Evolutionary conservation across 805 yeast genomes (phyloP).

Genomic region (Lipomyces japonicus): DNA sequence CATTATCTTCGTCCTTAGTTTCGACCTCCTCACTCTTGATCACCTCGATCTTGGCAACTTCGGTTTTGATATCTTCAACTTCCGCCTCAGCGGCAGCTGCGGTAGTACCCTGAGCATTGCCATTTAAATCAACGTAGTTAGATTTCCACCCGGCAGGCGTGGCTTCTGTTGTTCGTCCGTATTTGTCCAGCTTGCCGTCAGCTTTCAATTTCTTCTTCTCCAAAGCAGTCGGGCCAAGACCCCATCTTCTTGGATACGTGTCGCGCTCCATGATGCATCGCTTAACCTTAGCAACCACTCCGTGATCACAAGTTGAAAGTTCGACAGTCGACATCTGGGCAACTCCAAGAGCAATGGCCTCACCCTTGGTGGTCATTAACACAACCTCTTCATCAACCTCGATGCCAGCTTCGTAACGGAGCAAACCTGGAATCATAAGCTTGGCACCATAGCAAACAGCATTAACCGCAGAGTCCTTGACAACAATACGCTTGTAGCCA

Average conservation of each 20-base stretch:
- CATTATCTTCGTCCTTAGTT: conserved; percentile 39
- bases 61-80: conserved; percentile 35
- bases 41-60: conserved; percentile 59
- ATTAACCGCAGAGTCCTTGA: conserved; percentile 90
- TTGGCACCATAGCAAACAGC: conserved; percentile 99
- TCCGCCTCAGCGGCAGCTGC: conserved; percentile 32
- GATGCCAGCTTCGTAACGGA: conserved; percentile 96
- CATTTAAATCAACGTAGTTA: conserved; percentile 56
- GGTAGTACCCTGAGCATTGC: conserved; percentile 51
- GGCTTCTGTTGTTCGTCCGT: conserved; percentile 86
- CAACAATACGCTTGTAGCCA: conserved; percentile 96
- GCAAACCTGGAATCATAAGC: conserved; percentile 96
- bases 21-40: conserved; percentile 56
- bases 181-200: conserved; percentile 95
- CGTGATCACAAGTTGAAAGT: conserved; percentile 94
- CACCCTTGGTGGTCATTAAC: conserved; percentile 97
- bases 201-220: conserved; percentile 98
- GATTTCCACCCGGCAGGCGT: conserved; percentile 93
- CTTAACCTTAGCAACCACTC: conserved; percentile 96
- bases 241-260: conserved; percentile 99
- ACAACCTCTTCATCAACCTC: conserved; percentile 98
- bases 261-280: conserved; percentile 99
- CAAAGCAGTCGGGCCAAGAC: conserved; percentile 96
- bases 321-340: conserved; percentile 99
- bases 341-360: conserved; percentile 96